Conservation (phyloP, 352 stramenopile species). For the Globisporangium sylvaticum region DNA sequence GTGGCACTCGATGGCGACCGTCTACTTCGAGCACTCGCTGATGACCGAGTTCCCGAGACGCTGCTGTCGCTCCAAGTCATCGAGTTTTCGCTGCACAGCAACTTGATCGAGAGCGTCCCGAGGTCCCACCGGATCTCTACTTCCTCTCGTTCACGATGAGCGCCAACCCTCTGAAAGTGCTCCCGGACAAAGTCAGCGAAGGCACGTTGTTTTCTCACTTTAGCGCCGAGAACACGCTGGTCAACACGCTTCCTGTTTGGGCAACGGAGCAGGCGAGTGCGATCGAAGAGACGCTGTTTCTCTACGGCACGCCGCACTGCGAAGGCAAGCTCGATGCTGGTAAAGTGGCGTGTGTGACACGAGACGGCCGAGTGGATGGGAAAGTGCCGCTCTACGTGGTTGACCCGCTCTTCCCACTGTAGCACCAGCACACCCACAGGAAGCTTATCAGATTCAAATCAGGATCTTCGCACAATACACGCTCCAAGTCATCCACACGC, state of each 20-base stretch:
- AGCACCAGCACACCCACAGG: neutral
- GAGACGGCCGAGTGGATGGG: neutral
- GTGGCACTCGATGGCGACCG: constrained; percentile 17
- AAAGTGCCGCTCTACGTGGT: neutral
- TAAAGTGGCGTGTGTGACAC: neutral
- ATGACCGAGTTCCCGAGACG: constrained; percentile 7
- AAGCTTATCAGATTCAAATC: neutral
- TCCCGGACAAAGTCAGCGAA: neutral
- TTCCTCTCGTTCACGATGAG: neutral
- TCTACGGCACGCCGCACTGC: neutral
- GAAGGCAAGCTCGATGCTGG: neutral
- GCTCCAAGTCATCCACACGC: neutral
- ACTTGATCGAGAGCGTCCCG: neutral
- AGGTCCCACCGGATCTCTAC: neutral
- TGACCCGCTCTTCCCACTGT: neutral
- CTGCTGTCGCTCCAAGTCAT: neutral
- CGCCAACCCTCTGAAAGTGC: neutral
- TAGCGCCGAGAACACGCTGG: neutral
- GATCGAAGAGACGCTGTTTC: neutral
- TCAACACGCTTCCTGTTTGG: neutral
- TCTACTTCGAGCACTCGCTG: constrained; percentile 20
- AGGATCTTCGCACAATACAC: neutral
- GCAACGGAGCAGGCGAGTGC: constrained; percentile 2
- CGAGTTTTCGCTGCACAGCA: neutral
- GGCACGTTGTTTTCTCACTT: neutral